Conservation (phyloP, 257 asterid genomes). For the Ophiorrhiza pumila region DNA sequence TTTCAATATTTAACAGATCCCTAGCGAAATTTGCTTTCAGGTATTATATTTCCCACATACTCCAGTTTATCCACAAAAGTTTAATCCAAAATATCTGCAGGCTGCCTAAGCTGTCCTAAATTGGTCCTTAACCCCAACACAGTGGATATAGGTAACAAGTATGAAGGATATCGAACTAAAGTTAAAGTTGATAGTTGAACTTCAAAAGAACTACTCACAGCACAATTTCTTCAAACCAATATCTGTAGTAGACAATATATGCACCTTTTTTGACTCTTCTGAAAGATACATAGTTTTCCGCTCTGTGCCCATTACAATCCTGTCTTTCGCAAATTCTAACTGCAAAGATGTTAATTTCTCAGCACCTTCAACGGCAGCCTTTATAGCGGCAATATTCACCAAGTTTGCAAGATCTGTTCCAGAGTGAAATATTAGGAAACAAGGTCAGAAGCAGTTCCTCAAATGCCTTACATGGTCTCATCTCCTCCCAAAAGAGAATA, state of each 20-base stretch:
- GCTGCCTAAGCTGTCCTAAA: neutral
- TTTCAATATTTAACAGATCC: neutral
- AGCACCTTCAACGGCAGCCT: constrained; percentile 97
- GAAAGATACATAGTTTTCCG: constrained; percentile 91
- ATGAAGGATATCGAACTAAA: neutral
- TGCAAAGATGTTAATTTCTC: constrained; percentile 75
- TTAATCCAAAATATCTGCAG: neutral
- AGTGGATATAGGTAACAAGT: neutral
- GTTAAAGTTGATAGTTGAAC: neutral
- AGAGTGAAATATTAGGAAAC: constrained; percentile 16
- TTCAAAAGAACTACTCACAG: neutral
- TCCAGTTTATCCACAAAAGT: neutral
- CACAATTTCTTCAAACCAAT: neutral
- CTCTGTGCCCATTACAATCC: constrained; percentile 98
- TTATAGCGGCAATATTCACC: constrained; percentile 95
- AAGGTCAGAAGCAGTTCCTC: constrained; percentile 18
- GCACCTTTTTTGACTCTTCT: constrained; percentile 92
- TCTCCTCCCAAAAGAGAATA: neutral
- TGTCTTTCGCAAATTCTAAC: constrained; percentile 93
- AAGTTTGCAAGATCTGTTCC: constrained; percentile 78
- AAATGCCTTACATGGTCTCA: neutral
- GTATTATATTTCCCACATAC: neutral
- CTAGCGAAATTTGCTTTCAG: neutral
- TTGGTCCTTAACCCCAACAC: constrained; percentile 1
- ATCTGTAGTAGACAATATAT: neutral